phyloP scores from a whole-genome alignment of 164 flowering plant genomes.

The Nelumbo lutea region DNA sequence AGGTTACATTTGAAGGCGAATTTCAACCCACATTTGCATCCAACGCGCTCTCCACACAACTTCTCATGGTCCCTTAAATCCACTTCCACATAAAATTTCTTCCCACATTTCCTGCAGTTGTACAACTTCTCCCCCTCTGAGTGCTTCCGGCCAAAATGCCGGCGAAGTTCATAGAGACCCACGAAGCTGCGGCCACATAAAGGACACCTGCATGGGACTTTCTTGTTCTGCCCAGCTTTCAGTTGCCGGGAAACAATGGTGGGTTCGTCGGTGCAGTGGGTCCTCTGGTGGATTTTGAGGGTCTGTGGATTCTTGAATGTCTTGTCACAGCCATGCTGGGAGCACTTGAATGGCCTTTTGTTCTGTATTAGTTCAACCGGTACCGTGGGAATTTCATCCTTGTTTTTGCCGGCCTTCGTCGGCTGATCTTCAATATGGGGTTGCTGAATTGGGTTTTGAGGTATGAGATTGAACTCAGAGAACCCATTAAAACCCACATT shows the following conservation, averaged over 20 bases:
- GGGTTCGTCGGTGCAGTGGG: constrained; percentile 1
- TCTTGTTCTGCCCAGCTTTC: constrained; percentile 8
- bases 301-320: constrained; percentile 11
- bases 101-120: constrained; percentile 10
- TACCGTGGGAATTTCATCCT: background rate
- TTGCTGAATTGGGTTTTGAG: background rate
- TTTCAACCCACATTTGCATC: constrained; percentile 13
- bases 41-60: constrained; percentile 7
- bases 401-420: background rate
- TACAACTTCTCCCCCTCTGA: constrained; percentile 13
- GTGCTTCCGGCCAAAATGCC: constrained; percentile 14
- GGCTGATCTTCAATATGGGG: background rate
- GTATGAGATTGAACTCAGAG: background rate
- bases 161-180: constrained; percentile 10
- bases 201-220: constrained; percentile 11
- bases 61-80: constrained; percentile 11
- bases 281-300: constrained; percentile 5
- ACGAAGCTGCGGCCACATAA: constrained; percentile 9
- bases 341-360: constrained; percentile 8
- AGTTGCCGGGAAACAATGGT: background rate
- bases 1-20: constrained; percentile 13
- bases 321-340: constrained; percentile 7
- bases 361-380: constrained; percentile 7
- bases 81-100: constrained; percentile 9
- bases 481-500: background rate